These are phyloP conservation scores for Paramecium pentaurelia DNA, from an alignment of 73 alveolate species.

Conservation along the genomic window DNA sequence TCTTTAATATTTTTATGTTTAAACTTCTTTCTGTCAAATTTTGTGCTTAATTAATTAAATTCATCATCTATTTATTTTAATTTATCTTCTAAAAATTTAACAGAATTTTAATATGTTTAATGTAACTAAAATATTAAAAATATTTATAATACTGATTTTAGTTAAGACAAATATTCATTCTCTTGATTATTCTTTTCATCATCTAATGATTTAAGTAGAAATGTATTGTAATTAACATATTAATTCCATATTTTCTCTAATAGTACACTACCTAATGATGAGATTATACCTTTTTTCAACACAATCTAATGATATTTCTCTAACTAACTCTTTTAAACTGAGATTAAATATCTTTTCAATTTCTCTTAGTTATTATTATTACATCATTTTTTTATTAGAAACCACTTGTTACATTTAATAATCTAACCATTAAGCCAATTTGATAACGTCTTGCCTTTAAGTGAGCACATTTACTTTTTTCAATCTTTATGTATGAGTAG, in stretches of 20 bases:
- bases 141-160: not conserved
- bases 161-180: not conserved
- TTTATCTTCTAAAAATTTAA: not conserved
- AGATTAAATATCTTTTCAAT: conserved; percentile 16
- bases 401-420: not conserved
- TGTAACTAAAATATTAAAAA: not conserved
- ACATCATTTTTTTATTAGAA: not conserved
- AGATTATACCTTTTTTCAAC: conserved; percentile 39
- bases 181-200: not conserved
- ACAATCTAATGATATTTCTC: conserved; percentile 45
- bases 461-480: not conserved
- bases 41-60: not conserved
- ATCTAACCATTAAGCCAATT: conserved; percentile 41
- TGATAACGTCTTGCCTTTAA: conserved; percentile 28
- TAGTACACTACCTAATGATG: not conserved
- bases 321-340: not conserved
- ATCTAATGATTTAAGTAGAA: not conserved
- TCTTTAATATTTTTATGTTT: not conserved
- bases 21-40: not conserved
- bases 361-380: not conserved
- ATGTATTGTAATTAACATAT: not conserved
- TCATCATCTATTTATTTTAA: not conserved
- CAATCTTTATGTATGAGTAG: not conserved
- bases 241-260: conserved; percentile 25
- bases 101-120: not conserved